Evolutionary conservation across 345 rosid genomes (phyloP), one percentile per base, ranked within the genome.

Genomic region (Theobroma cacao): DNA sequence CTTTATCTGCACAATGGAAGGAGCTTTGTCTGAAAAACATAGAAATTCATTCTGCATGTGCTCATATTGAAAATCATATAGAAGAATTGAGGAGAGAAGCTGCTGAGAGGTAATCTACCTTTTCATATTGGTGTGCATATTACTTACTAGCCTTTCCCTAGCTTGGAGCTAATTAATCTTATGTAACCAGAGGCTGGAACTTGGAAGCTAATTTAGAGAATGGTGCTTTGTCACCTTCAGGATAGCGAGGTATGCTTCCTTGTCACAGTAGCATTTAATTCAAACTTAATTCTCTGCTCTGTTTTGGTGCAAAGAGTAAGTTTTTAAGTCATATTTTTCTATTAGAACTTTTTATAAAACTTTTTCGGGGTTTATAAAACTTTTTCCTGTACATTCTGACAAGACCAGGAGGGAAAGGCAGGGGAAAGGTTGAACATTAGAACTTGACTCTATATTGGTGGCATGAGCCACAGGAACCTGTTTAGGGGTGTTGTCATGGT

Each of bases 1-100:
- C 98, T 76, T 85, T 94, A 77, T 88, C 97, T 15, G 84, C 90
- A 20, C 97, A 96, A 85, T 96, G 99, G 99, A 91, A 87, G 84
- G 95, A 92, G 79, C 97, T 96, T 64, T 90, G 97, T 78, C 79
- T 76, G 74, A 96, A 96, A 85, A 96, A 94, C 72, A 92, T 92
- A 81, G 94, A 91, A 80, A 96, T 96, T 65, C 95, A 89, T 67
- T 83, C 89, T 73, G 97, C 95, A n/a, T 92, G 97, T 81, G 80
- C 86, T 56, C 74, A 82, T 75, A 78, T 91, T 65, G 94, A 94
- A 83, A 86, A 83, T 48, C 91, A 89, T 67, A 77, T 91, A 34
- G 93, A 88, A 72, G 90, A 85, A 13, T 72, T 87, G 56, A 91
- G 81, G 86, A 88, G 78, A 81, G 98, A 93, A 89, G 92, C 97